These are phyloP conservation scores for Lachnellula willkommii DNA, from an alignment of 2,329 filamentous ascomycete species.

Conservation along the genomic window DNA sequence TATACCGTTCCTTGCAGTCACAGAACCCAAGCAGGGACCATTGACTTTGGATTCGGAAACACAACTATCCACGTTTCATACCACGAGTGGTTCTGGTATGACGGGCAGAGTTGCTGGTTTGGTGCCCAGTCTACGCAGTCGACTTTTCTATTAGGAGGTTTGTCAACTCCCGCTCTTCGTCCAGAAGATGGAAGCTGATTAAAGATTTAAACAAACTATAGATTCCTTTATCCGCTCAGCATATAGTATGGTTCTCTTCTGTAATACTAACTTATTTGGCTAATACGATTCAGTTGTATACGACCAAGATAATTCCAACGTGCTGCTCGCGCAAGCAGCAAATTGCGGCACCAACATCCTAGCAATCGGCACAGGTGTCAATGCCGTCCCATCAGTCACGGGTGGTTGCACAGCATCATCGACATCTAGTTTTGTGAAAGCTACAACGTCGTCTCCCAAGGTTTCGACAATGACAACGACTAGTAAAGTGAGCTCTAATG, in stretches of 20 bases:
- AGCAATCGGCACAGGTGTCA: constrained; percentile 9
- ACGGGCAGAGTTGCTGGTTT: constrained; percentile 7
- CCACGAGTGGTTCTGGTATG: constrained; percentile 15
- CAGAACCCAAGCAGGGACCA: constrained; percentile 1
- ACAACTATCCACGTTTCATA: constrained; percentile 15
- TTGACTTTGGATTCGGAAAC: constrained; percentile 16
- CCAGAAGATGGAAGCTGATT: background rate
- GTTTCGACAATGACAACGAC: background rate
- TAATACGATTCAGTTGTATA: constrained; percentile 12
- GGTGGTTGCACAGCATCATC: constrained; percentile 7
- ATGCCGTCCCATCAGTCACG: constrained; percentile 17
- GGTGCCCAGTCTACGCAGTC: background rate
- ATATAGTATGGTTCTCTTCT: constrained; percentile 6
- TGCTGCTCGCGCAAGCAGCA: constrained; percentile 15
- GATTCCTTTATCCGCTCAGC: constrained; percentile 17
- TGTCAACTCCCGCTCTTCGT: background rate
- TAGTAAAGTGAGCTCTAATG: too few relatives aligned
- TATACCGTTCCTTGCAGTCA: constrained; percentile 13
- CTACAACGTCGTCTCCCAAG: background rate
- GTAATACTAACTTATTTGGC: background rate
- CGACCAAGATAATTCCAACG: constrained; percentile 20
- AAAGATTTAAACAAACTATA: background rate
- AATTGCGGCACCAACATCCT: constrained; percentile 17
- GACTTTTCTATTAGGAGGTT: constrained; percentile 6
- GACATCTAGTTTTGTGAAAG: background rate